Conservation (phyloP, 2,329 filamentous ascomycete genomes). For the Tolypocladium pustulatum region DNA sequence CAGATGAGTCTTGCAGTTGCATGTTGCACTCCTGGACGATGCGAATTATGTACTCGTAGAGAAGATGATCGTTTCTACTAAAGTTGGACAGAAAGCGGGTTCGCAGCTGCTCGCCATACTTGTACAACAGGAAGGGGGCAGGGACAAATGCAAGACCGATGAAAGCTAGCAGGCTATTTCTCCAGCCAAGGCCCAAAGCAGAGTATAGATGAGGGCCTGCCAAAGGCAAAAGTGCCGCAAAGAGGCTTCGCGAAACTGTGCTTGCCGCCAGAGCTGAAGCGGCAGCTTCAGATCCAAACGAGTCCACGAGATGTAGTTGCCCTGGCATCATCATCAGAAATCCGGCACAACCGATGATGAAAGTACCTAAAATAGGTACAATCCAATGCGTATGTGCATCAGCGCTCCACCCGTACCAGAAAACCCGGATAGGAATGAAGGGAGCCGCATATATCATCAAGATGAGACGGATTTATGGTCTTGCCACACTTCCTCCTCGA, state of each 20-base stretch:
- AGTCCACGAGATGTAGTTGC: not conserved
- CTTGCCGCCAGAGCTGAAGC: not conserved
- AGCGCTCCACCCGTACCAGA: not conserved
- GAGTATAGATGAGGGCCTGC: not conserved
- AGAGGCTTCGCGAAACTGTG: not conserved
- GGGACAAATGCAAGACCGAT: not conserved
- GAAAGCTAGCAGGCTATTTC: not conserved
- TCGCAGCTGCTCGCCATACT: not conserved
- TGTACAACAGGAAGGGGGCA: not conserved
- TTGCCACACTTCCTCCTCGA: not conserved
- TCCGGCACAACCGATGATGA: not conserved
- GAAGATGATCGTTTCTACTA: no score
- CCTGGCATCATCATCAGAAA: not conserved
- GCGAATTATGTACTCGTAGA: no score
- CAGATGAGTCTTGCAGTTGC: no score
- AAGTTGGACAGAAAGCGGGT: not conserved
- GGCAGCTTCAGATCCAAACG: not conserved
- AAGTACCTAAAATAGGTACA: not conserved
- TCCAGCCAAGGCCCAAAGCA: not conserved
- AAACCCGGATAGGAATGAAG: not conserved
- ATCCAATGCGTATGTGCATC: not conserved
- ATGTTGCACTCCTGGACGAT: no score
- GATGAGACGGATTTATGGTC: not conserved
- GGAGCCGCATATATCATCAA: not conserved
- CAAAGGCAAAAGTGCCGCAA: not conserved